Conservation (phyloP, 2,329 filamentous ascomycete genomes). For the Verticillium zaregamsianum region DNA sequence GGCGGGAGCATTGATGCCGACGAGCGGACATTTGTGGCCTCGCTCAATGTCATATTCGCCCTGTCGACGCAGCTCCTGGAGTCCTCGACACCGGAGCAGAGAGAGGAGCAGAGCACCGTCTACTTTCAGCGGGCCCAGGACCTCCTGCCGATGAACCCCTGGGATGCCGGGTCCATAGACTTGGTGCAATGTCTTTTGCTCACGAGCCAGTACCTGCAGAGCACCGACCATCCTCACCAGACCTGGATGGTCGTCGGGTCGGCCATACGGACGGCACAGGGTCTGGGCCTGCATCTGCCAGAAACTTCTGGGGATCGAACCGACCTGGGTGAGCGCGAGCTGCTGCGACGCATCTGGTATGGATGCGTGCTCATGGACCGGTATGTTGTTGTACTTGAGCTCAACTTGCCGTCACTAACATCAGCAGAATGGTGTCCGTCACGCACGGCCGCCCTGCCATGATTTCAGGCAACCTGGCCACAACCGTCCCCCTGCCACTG, state of each 20-base stretch:
- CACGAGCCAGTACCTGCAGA: slow-evolving; percentile 44
- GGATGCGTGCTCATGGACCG: slow-evolving; percentile 33
- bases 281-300: slow-evolving; percentile 38
- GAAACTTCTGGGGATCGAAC: slow-evolving; percentile 26
- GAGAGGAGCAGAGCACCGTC: slow-evolving; percentile 32
- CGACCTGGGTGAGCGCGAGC: slow-evolving; percentile 18
- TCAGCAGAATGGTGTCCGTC: slow-evolving; percentile 26
- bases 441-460: slow-evolving; percentile 31
- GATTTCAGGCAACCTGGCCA: slow-evolving; percentile 22
- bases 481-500: slow-evolving; percentile 21
- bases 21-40: slow-evolving; percentile 38
- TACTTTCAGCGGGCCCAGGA: slow-evolving; percentile 39
- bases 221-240: slow-evolving; percentile 40
- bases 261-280: slow-evolving; percentile 41
- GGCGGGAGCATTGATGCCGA: slow-evolving; percentile 29
- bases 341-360: slow-evolving; percentile 28
- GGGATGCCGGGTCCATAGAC: slow-evolving; percentile 36
- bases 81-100: slow-evolving; percentile 30
- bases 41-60: slow-evolving; percentile 42
- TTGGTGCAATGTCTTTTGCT: slow-evolving; percentile 42
- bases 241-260: slow-evolving; percentile 45
- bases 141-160: slow-evolving; percentile 35
- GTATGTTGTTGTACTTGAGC: slow-evolving; percentile 16
- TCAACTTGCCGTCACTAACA: background rate
- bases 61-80: slow-evolving; percentile 39